Base-by-base conservation (phyloP, 768 basidiomycete genomes). In the Macrolepiota albuminosa region DNA sequence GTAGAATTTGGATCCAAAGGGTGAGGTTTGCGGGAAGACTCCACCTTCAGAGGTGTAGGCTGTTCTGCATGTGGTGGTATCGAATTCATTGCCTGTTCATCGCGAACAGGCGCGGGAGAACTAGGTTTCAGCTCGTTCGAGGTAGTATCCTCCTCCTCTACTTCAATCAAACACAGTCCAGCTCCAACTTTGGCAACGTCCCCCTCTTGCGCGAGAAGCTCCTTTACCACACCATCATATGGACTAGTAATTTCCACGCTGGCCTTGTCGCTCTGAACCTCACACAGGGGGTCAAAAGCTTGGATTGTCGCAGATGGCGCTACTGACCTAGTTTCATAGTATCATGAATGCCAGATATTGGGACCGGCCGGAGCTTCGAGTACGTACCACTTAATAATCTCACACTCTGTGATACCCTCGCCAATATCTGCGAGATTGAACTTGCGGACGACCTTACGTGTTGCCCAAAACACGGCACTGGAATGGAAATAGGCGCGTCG, bases 231-330 rank as follows among this genome's bases (percentile, higher is more conserved):
- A 6, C 93, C 93, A 45, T 93, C 88, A 66, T 81, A 93, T 1
- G 93, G 93, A 58, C 87, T 88, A 3, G 93, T 95, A 57, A 95
- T 93, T 71, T 95, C 93, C 29, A 95, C 92, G 71, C 85, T 89
- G 1, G 91, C 92, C 71, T 94, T 94, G 81, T 94, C 92, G 62
- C 87, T 89, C 74, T 93, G 91, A 3, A 94, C 91, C 62, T 94
- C 92, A 67, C 90, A 92, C 5, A 93, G 75, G 9, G 80, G 76
- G 51, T 90, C 89, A 66, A 95, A 95, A 13, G 82, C 78, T 57
- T 82, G 76, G 0, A 95, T 73, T 0, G 68, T 65, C 16, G 78
- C 72, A 13, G 71, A 67, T 1, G 84, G 81, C 64, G 84, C 77
- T 52, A 92, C 81, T 56, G 73, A 84, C 92, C 91, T 93, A 64